These are phyloP conservation scores for Aureobasidium sp. DNA, from an alignment of 2,329 filamentous ascomycete species.

Conservation along the genomic window DNA sequence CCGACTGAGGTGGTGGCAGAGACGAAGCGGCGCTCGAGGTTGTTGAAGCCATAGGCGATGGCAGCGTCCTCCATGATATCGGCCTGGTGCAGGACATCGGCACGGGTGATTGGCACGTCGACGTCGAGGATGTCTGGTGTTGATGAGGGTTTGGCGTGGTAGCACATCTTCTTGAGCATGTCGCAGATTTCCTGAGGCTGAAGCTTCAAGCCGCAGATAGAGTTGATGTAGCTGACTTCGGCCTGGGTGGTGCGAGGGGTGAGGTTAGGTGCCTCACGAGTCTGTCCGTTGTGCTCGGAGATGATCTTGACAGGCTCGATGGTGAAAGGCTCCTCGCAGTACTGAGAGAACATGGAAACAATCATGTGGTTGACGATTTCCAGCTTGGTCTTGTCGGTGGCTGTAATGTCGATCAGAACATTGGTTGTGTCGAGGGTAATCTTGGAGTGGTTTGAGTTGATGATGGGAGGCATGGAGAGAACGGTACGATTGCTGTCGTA, in stretches of 20 bases:
- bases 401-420: conserved; percentile 94
- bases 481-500: conserved; percentile 82
- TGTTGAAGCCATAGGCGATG: conserved; percentile 97
- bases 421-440: conserved; percentile 88
- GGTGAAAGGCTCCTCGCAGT: conserved; percentile 81
- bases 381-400: conserved; percentile 90
- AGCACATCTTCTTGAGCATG: conserved; percentile 82
- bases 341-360: conserved; percentile 93
- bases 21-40: conserved; percentile 78
- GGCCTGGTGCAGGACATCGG: conserved; percentile 91
- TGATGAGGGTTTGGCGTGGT: conserved; percentile 67
- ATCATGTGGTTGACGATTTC: conserved; percentile 95
- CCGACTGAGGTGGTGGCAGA: conserved; percentile 82
- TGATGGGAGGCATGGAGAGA: conserved; percentile 92
- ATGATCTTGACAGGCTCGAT: conserved; percentile 90
- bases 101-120: conserved; percentile 77
- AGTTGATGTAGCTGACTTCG: conserved; percentile 89
- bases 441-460: conserved; percentile 96
- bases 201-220: conserved; percentile 76
- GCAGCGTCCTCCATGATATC: conserved; percentile 99
- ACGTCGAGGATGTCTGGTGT: conserved; percentile 63
- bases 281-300: conserved; percentile 82
- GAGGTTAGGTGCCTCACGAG: conserved; percentile 73
- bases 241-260: conserved; percentile 70
- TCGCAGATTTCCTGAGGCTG: conserved; percentile 68